phyloP scores from a whole-genome alignment of 2,329 filamentous ascomycete species.

The Ceratocystis harringtonii region DNA sequence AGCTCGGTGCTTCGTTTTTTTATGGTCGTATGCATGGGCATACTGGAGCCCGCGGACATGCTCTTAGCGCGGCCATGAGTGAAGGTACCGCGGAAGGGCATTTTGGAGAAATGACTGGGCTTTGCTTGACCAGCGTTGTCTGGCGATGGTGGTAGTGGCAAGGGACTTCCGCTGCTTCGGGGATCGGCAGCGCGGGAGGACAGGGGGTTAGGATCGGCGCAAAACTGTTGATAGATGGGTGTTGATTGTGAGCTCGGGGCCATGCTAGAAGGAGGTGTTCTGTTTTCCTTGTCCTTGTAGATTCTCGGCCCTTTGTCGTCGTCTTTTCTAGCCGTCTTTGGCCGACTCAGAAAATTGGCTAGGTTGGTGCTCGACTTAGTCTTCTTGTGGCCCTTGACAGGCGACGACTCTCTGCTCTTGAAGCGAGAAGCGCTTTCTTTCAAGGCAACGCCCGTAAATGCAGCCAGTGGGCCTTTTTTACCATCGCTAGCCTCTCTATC shows the following conservation, averaged over 20 bases:
- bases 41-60: constrained; percentile 8
- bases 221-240: constrained; percentile 15
- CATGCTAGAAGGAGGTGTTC: constrained; percentile 14
- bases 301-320: constrained; percentile 12
- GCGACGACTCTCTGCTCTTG: constrained; percentile 34
- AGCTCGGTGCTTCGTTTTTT: constrained; percentile 31
- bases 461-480: constrained; percentile 9
- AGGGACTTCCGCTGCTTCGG: constrained; percentile 1
- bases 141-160: not conserved
- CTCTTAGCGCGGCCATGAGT: constrained; percentile 27
- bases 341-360: constrained; percentile 57
- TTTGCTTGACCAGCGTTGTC: constrained; percentile 5
- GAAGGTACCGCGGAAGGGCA: constrained; percentile 20
- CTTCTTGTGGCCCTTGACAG: constrained; percentile 52
- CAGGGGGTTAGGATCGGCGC: constrained; percentile 1
- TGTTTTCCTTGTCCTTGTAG: constrained; percentile 17
- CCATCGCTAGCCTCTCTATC: constrained; percentile 20
- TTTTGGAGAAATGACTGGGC: constrained; percentile 6
- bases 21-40: constrained; percentile 2
- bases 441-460: constrained; percentile 6
- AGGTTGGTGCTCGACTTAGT: constrained; percentile 73
- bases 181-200: constrained; percentile 6
- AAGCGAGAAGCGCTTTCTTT: constrained; percentile 20
- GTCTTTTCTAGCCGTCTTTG: constrained; percentile 53
- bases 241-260: constrained; percentile 2